phyloP scores from a whole-genome alignment of 1,284 basidiomycete species.

The Cutaneotrichosporon sp. region DNA sequence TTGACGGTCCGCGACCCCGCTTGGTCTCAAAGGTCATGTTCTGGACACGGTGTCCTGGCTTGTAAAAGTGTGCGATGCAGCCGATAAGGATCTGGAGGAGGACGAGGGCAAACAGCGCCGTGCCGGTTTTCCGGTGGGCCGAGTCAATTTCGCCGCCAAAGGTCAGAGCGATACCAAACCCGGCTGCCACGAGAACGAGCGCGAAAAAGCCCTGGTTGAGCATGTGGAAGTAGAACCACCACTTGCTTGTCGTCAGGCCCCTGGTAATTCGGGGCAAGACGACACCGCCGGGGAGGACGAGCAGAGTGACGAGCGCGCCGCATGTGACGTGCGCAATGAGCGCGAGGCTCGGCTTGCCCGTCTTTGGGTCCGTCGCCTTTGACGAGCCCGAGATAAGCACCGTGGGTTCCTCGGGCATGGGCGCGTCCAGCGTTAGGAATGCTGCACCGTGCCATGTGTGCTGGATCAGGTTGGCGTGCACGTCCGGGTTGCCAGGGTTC shows the following conservation, averaged over 20 bases:
- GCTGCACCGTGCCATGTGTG: conserved; percentile 39
- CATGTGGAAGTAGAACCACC: conserved; percentile 57
- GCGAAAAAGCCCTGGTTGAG: conserved; percentile 56
- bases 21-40: conserved; percentile 17
- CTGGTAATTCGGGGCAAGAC: conserved; percentile 58
- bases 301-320: conserved; percentile 55
- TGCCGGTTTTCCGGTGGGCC: conserved; percentile 57
- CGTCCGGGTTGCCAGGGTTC: conserved; percentile 48
- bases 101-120: conserved; percentile 60
- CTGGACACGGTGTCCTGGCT: conserved; percentile 5
- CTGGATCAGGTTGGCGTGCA: conserved; percentile 49
- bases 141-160: conserved; percentile 37
- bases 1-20: conserved; percentile 30
- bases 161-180: conserved; percentile 44
- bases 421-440: background rate
- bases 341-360: conserved; percentile 11
- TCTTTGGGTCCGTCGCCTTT: conserved; percentile 4
- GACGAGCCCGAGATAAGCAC: background rate
- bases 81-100: conserved; percentile 58
- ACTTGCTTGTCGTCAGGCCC: conserved; percentile 50
- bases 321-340: conserved; percentile 57
- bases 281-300: conserved; percentile 58
- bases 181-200: conserved; percentile 53
- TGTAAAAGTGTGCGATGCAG: conserved; percentile 55
- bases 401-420: background rate